Evolutionary conservation across 2,329 filamentous ascomycete species (phyloP).

Genomic region (Colletotrichum musicola): DNA sequence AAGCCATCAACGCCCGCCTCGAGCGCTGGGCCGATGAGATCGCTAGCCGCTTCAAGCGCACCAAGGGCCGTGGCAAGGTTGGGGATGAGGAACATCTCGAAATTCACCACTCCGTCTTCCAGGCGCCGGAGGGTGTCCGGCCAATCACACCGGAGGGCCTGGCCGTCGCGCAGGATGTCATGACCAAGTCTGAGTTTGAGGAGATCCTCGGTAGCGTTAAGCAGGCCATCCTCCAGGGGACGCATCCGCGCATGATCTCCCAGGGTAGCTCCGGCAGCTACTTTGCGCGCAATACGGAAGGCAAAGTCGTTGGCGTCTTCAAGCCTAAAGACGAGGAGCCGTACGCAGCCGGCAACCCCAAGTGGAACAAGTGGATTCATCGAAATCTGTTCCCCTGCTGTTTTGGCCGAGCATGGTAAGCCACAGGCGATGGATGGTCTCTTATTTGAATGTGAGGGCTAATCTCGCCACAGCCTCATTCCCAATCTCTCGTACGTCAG

Average conservation of each 20-base stretch:
- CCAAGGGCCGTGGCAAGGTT: slow-evolving; percentile 78
- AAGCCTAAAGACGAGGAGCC: slow-evolving; percentile 99
- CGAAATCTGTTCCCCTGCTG: slow-evolving; percentile 97
- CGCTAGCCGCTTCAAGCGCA: slow-evolving; percentile 94
- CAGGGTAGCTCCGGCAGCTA: slow-evolving; percentile 98
- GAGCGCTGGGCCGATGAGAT: slow-evolving; percentile 99
- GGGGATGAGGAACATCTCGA: slow-evolving; percentile 89
- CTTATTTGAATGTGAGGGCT: not conserved
- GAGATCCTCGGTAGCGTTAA: slow-evolving; percentile 91
- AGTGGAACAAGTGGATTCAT: slow-evolving; percentile 99
- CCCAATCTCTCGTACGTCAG: slow-evolving; percentile 98
- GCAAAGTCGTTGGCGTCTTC: slow-evolving; percentile 97
- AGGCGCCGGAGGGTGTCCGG: slow-evolving; percentile 87
- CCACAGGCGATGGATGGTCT: slow-evolving; percentile 27
- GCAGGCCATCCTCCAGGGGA: slow-evolving; percentile 87
- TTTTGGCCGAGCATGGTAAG: slow-evolving; percentile 89
- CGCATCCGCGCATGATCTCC: slow-evolving; percentile 95
- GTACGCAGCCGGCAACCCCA: slow-evolving; percentile 95
- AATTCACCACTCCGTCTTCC: slow-evolving; percentile 98
- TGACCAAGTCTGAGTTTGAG: slow-evolving; percentile 87
- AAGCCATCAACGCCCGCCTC: slow-evolving; percentile 95
- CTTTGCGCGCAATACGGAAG: slow-evolving; percentile 91
- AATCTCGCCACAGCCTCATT: slow-evolving; percentile 72
- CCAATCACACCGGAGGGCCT: slow-evolving; percentile 83
- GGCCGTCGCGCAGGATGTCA: slow-evolving; percentile 72